Evolutionary conservation across 2,329 filamentous ascomycete genomes (phyloP).

Genomic region (Dendrostoma leiphaemia): DNA sequence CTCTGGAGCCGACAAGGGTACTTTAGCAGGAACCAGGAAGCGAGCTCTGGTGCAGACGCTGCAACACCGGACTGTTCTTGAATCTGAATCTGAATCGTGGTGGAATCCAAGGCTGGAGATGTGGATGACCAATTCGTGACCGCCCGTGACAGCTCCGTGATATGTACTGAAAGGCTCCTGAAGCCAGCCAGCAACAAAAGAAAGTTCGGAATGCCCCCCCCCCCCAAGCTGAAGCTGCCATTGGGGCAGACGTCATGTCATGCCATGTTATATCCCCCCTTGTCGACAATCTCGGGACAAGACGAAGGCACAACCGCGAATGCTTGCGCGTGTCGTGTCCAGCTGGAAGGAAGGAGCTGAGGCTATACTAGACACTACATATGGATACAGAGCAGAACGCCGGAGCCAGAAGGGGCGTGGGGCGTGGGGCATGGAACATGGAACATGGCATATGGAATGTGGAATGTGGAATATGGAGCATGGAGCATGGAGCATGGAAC

Average conservation of each 20-base stretch:
- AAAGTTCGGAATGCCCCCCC: too few species aligned
- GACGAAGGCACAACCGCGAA: not conserved
- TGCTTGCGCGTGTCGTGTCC: not conserved
- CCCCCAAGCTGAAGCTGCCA: not conserved
- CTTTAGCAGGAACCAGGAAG: too few species aligned
- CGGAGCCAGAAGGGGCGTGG: not conserved
- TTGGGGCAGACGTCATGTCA: not conserved
- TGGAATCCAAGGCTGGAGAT: too few species aligned
- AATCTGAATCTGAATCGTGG: not conserved
- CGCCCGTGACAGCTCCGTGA: too few species aligned
- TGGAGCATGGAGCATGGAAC: not conserved
- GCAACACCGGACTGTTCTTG: not conserved
- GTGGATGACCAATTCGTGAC: not conserved
- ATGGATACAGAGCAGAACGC: not conserved
- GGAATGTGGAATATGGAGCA: not conserved
- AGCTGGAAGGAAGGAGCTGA: not conserved
- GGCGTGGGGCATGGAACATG: not conserved
- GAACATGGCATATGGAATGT: not conserved
- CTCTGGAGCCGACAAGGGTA: too few species aligned
- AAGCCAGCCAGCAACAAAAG: too few species aligned
- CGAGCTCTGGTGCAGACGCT: conserved; percentile 1
- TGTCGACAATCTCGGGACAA: too few species aligned
- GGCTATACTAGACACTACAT: not conserved
- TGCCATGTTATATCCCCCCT: too few species aligned
- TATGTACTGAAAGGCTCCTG: too few species aligned